A percentile compares a stretch with the other conserved stretches of the same genome.
Conservation (phyloP, 1,284 basidiomycete species). For the Laetiporus sulphureus region DNA sequence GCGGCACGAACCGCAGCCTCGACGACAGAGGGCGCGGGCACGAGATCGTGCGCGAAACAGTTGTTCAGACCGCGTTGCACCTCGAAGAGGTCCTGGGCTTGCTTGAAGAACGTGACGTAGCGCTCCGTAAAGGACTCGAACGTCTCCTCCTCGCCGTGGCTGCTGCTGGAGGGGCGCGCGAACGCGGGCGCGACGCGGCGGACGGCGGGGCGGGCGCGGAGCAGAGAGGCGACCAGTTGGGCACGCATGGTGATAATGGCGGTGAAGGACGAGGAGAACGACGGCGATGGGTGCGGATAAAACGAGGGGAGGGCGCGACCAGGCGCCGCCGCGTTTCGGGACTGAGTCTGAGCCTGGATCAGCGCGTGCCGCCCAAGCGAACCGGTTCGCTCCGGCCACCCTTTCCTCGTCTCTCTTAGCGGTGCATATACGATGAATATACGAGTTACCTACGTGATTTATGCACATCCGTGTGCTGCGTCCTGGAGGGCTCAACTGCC, state of each 20-base stretch:
- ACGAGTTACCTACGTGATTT: too few species aligned
- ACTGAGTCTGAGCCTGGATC: conserved; percentile 14
- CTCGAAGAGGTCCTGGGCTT: conserved; percentile 94
- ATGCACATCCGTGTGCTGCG: too few species aligned
- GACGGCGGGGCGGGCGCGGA: conserved; percentile 43
- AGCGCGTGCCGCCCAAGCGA: conserved; percentile 16
- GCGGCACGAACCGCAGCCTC: conserved; percentile 88
- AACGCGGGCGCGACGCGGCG: conserved; percentile 34
- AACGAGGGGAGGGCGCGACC: conserved; percentile 15
- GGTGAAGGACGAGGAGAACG: conserved; percentile 9
- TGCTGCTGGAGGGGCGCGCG: conserved; percentile 41
- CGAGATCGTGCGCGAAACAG: conserved; percentile 98
- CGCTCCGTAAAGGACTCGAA: conserved; percentile 93
- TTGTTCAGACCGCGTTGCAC: conserved; percentile 98
- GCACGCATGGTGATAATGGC: conserved; percentile 29
- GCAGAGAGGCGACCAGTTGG: conserved; percentile 46
- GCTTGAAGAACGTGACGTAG: conserved; percentile 90
- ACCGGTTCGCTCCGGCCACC: conserved; percentile 24
- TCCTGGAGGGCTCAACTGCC: too few species aligned
- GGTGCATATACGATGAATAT: too few species aligned
- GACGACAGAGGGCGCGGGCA: conserved; percentile 85
- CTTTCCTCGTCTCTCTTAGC: background rate
- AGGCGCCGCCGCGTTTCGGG: conserved; percentile 22
- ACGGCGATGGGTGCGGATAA: conserved; percentile 16
- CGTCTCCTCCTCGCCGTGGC: conserved; percentile 78